Base-by-base conservation (phyloP, 2,329 filamentous ascomycete genomes). In the Blastomyces emzantsi region DNA sequence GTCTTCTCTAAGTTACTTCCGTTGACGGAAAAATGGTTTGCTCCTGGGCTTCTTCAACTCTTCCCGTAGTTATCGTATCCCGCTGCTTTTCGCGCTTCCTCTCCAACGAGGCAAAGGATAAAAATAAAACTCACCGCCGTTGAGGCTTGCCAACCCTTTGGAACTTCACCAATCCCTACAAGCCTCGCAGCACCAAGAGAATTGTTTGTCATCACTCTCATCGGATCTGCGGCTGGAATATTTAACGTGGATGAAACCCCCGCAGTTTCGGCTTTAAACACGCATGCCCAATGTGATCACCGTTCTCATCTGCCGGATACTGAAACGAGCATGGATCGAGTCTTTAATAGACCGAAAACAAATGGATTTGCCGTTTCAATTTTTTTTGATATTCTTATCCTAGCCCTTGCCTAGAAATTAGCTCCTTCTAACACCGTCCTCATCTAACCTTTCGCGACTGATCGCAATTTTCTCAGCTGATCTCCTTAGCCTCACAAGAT, bases 251-350 rank as follows among this genome's bases (percentile, higher is more conserved):
- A 22, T 25, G 47, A 51, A 25, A 51, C 47, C 47, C 45, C 47
- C 47, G 47, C 47, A 28, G 47, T 51, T 28, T 51, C 22, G 47
- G 25, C 2, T 19, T 28, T 28, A 2, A 25, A 51, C 25, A 33
- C 30, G 13, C 28, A 36, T 13, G 19, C 15, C 39, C 33, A 39
- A 43, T 43, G 39, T 13, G 13, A 58, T 43, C 22, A 25, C 3
- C 11, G 22, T 3, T 28, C 22, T 36, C 3, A 22, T 28, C n/a
- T 7, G n/a, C 56, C 56, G 36, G 30, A 28, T 0, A 2, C n/a
- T 28, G 39, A 43, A 58, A 43, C 56, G 55, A 22, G 41, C 56
- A 58, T 58, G 56, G 56, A 58, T 58, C 56, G 43, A 43, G 39
- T 22, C 6, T 41, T 45, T 8, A 28, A 58, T 9, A 13, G n/a